Evolutionary conservation across 1,284 basidiomycete species (phyloP), one percentile per base, ranked within the genome.

Genomic region (Exobasidium cylindrosporum): DNA sequence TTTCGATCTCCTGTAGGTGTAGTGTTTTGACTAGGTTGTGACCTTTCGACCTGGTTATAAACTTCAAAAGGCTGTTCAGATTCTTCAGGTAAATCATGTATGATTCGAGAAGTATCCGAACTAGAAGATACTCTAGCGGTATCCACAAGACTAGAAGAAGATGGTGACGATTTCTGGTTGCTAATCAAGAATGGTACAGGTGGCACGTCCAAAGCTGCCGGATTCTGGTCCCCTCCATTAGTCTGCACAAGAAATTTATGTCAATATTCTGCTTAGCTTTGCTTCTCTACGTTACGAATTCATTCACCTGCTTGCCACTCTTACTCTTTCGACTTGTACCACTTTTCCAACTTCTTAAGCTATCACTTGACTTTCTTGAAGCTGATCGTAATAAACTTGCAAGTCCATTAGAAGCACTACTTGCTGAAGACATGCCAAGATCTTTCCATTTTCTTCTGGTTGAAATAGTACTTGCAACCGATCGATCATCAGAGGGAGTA

Each of bases 341-440:
- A 23, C 32, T 55, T 44, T 13, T 14, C 21, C 13, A 13, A 44
- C 53, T 55, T 23, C 53, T 13, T 23, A 55, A 29, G 11, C 32
- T 40, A 4, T 55, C 53, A 11, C 21, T 40, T 31, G 53, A 55
- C 31, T 55, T 55, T 55, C 53, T 55, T 31, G 24, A 31, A 21
- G 53, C 53, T n/a, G 31, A n/a, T 35, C 53, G 53, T 3, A 35
- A 14, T 23, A 44, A 35, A 28, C 26, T 55, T 23, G 29, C 53
- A 28, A 55, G 17, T 14, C 40, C 40, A 44, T 23, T n/a, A 4
- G 17, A 21, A 14, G 47, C 47, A 24, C 14, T 50, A 6, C n/a
- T 44, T 28, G 29, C 40, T 6, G 21, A 21, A 21, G 53, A 40
- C 30, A 55, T 30, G 30, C 53, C 53, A 13, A 55, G 21, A 55